Conservation (phyloP, 164 flowering plant genomes). For the Macadamia integrifolia region DNA sequence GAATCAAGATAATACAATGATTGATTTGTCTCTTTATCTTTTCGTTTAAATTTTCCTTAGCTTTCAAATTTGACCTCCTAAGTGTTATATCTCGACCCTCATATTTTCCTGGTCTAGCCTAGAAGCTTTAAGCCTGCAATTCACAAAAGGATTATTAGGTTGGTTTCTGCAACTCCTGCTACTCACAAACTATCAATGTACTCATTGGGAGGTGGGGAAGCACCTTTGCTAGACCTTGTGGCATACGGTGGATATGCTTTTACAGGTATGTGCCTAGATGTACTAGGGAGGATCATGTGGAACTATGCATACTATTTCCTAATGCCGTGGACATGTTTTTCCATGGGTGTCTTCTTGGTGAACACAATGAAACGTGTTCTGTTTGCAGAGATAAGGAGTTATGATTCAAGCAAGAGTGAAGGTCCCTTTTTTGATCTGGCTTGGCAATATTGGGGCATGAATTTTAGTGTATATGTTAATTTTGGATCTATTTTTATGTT, state of each 20-base stretch:
- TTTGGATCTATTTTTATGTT: too few relatives aligned
- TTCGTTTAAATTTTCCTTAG: too few relatives aligned
- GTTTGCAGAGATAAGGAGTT: slow-evolving; percentile 35
- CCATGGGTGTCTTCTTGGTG: slow-evolving; percentile 43
- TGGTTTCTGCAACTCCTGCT: slow-evolving; percentile 38
- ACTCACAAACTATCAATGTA: slow-evolving; percentile 28
- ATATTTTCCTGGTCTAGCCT: slow-evolving; percentile 38
- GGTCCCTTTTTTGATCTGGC: slow-evolving; percentile 43
- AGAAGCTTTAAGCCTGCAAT: slow-evolving; percentile 36
- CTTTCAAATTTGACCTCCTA: background rate
- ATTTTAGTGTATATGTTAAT: background rate
- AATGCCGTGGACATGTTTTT: slow-evolving; percentile 34
- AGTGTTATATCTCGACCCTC: background rate
- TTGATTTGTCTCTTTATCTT: too few relatives aligned
- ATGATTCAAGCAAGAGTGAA: slow-evolving; percentile 34
- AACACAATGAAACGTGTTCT: slow-evolving; percentile 42
- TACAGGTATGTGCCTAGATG: slow-evolving; percentile 36
- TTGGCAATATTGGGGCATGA: slow-evolving; percentile 30
- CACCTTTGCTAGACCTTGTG: slow-evolving; percentile 40
- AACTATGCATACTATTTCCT: slow-evolving; percentile 31
- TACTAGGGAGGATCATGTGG: slow-evolving; percentile 34
- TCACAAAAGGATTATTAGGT: slow-evolving; percentile 33
- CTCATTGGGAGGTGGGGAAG: slow-evolving; percentile 36
- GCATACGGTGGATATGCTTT: slow-evolving; percentile 48
- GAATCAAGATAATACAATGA: too few relatives aligned